phyloP scores from a whole-genome alignment of 805 yeast species.

The Yamadazyma akitaensis region DNA sequence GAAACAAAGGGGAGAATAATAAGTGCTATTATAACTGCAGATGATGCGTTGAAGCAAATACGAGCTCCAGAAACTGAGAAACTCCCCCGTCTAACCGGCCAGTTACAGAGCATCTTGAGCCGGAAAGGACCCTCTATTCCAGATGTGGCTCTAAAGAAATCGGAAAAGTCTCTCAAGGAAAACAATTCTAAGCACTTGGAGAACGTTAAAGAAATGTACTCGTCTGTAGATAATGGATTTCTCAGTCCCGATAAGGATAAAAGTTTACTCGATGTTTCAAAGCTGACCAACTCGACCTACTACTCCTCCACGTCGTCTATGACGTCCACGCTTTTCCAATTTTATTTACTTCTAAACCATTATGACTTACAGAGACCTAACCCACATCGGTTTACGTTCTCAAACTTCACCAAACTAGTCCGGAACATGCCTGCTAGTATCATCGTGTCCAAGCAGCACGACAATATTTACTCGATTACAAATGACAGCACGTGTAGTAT shows the following conservation, averaged over 20 bases:
- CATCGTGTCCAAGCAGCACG: constrained; percentile 43
- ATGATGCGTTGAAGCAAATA: constrained; percentile 12
- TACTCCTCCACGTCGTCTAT: constrained; percentile 85
- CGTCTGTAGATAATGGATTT: background rate
- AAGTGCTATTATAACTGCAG: constrained; percentile 1
- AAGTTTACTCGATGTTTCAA: constrained; percentile 47
- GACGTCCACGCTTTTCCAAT: constrained; percentile 71
- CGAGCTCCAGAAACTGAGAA: constrained; percentile 18
- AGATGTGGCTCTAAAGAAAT: constrained; percentile 47
- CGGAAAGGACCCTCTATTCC: constrained; percentile 65
- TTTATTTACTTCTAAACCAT: constrained; percentile 65
- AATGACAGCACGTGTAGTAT: constrained; percentile 64
- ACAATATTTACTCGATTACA: constrained; percentile 55
- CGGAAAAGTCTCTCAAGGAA: no score
- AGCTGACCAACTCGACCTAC: constrained; percentile 35
- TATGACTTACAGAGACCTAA: constrained; percentile 18
- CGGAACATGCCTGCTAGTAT: constrained; percentile 42
- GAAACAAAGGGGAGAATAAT: background rate
- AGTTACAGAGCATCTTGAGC: constrained; percentile 67
- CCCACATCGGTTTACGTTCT: constrained; percentile 25
- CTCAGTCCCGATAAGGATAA: constrained; percentile 58
- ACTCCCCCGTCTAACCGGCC: constrained; percentile 62
- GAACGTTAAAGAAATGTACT: constrained; percentile 56
- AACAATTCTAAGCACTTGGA: constrained; percentile 44
- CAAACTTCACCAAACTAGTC: constrained; percentile 47